Percentiles rank a stretch among this genome's conserved stretches.
phyloP scores from a whole-genome alignment of 2,329 filamentous ascomycete genomes.

The Lasiodiplodia hormozganensis region DNA sequence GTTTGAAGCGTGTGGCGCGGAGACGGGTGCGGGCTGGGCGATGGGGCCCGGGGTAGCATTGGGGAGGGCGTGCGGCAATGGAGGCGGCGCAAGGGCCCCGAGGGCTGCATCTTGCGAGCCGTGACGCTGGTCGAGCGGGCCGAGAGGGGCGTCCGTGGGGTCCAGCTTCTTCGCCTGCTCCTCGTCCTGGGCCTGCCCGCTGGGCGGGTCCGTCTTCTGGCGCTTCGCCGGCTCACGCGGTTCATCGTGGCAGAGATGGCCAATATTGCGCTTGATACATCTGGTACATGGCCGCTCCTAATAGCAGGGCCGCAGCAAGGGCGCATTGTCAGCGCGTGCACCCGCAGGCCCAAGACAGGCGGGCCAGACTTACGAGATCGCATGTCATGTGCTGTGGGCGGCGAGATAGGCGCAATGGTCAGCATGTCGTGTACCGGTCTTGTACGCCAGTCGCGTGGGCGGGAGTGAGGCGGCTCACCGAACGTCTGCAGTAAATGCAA shows the following conservation, averaged over 20 bases:
- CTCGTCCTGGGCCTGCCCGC: constrained; percentile 41
- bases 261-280: constrained; percentile 98
- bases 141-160: constrained; percentile 36
- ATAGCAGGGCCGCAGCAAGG: constrained; percentile 38
- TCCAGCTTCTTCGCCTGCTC: constrained; percentile 38
- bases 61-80: constrained; percentile 43
- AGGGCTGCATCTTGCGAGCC: constrained; percentile 47
- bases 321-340: constrained; percentile 43
- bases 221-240: constrained; percentile 87
- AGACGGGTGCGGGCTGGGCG: constrained; percentile 73
- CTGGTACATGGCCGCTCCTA: constrained; percentile 95
- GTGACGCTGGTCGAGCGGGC: constrained; percentile 38
- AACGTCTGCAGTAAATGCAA: constrained; percentile 62
- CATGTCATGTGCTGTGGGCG: constrained; percentile 59
- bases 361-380: constrained; percentile 52
- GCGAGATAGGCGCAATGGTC: constrained; percentile 36
- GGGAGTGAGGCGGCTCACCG: constrained; percentile 48
- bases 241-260: constrained; percentile 97
- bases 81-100: constrained; percentile 44
- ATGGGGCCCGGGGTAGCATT: constrained; percentile 61
- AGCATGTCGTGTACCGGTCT: constrained; percentile 38
- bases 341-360: constrained; percentile 26
- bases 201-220: constrained; percentile 64
- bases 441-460: constrained; percentile 26
- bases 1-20: constrained; percentile 69